phyloP scores from a whole-genome alignment of 139 green algal species.

The Chlorella vulgaris region DNA sequence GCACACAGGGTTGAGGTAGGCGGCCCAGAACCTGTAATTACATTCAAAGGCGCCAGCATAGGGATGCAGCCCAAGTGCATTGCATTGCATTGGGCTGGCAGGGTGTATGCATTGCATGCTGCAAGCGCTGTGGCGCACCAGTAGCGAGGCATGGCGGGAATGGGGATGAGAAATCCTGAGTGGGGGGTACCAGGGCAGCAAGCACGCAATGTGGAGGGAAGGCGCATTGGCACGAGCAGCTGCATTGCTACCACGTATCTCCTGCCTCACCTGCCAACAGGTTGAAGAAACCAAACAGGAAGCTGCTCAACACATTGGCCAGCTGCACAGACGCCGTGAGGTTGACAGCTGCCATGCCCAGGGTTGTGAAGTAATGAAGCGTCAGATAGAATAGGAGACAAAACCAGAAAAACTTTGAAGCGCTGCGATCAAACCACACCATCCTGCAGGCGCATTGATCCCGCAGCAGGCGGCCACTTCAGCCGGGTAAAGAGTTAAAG shows the following conservation, averaged over 20 bases:
- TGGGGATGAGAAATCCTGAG: slow-evolving; percentile 21
- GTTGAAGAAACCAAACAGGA: slow-evolving; percentile 28
- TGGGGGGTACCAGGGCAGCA: not conserved
- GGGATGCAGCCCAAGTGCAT: no score
- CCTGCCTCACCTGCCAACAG: slow-evolving; percentile 15
- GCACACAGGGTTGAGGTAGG: slow-evolving; percentile 17
- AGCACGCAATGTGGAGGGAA: not conserved
- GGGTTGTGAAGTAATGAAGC: not conserved
- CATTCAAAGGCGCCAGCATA: no score
- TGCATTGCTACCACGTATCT: not conserved
- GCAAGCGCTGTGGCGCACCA: no score
- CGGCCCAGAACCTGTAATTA: slow-evolving; percentile 5
- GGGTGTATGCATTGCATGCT: no score
- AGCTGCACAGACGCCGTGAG: slow-evolving; percentile 13
- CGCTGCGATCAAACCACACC: slow-evolving; percentile 30
- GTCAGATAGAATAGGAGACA: slow-evolving; percentile 16
- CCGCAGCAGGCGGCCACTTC: no score
- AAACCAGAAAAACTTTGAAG: slow-evolving; percentile 29
- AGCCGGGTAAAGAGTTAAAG: no score
- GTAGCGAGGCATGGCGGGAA: slow-evolving; percentile 6
- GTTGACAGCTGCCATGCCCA: slow-evolving; percentile 28
- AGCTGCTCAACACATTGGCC: slow-evolving; percentile 9
- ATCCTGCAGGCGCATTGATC: slow-evolving; percentile 22
- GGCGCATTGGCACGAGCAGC: not conserved
- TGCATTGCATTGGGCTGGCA: no score